Percentiles rank a stretch among this genome's conserved stretches.
These are phyloP conservation scores for Boletus patriciae DNA, from an alignment of 768 basidiomycete genomes.

Conservation along the genomic window DNA sequence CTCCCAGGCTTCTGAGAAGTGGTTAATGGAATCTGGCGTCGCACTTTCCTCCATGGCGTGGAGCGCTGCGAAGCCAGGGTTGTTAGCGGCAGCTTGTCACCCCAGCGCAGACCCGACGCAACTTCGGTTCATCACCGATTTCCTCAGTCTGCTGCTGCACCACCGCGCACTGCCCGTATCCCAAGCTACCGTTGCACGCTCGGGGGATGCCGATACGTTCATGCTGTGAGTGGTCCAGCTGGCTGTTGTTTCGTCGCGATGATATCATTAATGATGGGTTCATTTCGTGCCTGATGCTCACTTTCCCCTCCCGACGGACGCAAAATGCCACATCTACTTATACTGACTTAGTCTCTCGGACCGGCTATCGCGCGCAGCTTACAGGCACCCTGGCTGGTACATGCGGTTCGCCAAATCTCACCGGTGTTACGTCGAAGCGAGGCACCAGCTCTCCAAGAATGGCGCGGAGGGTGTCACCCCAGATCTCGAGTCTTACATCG, in stretches of 20 bases:
- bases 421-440: constrained; percentile 35
- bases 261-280: constrained; percentile 8
- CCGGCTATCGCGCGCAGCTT: constrained; percentile 36
- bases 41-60: constrained; percentile 22
- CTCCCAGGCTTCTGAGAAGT: constrained; percentile 31
- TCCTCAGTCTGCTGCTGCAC: constrained; percentile 45
- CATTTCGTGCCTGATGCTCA: constrained; percentile 2
- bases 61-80: constrained; percentile 41
- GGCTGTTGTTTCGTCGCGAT: not conserved
- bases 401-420: constrained; percentile 42
- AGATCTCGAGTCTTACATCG: constrained; percentile 48
- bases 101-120: constrained; percentile 59
- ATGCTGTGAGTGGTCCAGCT: constrained; percentile 19
- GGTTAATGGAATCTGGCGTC: constrained; percentile 26
- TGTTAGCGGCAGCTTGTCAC: constrained; percentile 59
- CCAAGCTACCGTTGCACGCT: constrained; percentile 3
- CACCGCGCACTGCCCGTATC: constrained; percentile 32
- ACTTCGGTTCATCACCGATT: constrained; percentile 51
- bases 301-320: not conserved
- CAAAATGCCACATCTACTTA: no score
- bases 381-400: constrained; percentile 42
- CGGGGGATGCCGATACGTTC: constrained; percentile 13
- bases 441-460: constrained; percentile 29
- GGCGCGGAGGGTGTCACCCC: constrained; percentile 29
- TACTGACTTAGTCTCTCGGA: constrained; percentile 37